Evolutionary conservation across 768 basidiomycete genomes (phyloP), one percentile per base, ranked within the genome.

Genomic region (Tulasnella sp.): DNA sequence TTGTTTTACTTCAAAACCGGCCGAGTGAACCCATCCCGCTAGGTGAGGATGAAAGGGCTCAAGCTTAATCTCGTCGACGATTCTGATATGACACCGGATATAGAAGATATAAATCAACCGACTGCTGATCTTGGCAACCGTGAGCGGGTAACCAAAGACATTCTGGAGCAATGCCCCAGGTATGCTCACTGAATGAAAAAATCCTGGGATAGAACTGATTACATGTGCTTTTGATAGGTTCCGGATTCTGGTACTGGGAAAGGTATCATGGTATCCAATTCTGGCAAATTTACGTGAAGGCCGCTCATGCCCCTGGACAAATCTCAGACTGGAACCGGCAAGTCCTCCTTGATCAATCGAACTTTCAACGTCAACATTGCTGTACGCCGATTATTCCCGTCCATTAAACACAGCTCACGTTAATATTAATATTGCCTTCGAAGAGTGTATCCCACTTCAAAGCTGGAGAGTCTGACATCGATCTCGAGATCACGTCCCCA

Each of bases 291-390:
- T 8, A 11, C 24, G 19, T 7, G 3, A n/a, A 59, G 32, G 15
- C 29, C 27, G 41, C 53, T 30, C 19, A 17, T 8, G 56, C 30
- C 15, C 17, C 17, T 17, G 30, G 26, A 13, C 27, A 23, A n/a
- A n/a, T n/a, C n/a, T n/a, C 56, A 58, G 38, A 9, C 56, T 41
- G 71, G 71, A 30, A 63, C 66, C 0, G 71, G 71, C 4, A 72
- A 72, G 64, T 69, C 71, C 8, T 70, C 71, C 1, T 64, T 72
- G 13, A 64, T 71, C 61, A 63, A 62, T 13, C 51, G 49, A 15
- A 62, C 68, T n/a, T 71, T 70, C 65, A 66, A 65, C 17, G 64
- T 69, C 38, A 50, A 65, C 5, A 63, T 64, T 21, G 68, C 67
- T 8, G 51, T 52, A 10, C 8, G 51, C 30, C n/a, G 7, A 5